Evolutionary conservation across 257 asterid genomes (phyloP).

Genomic region (Solanum paucissectum): DNA sequence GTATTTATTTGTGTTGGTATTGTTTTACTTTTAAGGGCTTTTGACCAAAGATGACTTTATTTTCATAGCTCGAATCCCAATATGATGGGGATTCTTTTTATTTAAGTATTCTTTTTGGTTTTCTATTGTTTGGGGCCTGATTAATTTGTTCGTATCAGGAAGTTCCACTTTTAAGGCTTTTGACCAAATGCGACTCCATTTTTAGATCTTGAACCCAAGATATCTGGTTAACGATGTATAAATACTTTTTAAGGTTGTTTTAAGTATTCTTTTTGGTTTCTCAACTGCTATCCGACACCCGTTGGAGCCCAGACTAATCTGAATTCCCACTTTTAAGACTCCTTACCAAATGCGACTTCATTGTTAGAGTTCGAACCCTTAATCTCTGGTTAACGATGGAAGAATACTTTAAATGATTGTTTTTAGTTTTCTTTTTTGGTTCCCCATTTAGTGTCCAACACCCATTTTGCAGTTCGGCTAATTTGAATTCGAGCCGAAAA

Average conservation of each 20-base stretch:
- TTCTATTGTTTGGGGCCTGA: background rate
- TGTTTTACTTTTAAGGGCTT: background rate
- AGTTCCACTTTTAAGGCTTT: background rate
- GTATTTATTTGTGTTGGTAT: background rate
- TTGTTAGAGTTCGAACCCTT: background rate
- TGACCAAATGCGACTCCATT: background rate
- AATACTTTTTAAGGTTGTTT: background rate
- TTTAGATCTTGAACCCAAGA: background rate
- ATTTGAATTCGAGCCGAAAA: background rate
- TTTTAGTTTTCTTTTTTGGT: background rate
- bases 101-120: background rate
- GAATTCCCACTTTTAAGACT: background rate
- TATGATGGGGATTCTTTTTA: background rate
- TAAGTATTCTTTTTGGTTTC: background rate
- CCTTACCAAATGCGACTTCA: background rate
- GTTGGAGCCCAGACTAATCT: background rate
- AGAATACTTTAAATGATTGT: background rate
- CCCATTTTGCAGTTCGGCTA: background rate
- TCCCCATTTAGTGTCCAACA: background rate
- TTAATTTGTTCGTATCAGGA: accelerated
- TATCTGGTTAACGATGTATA: background rate
- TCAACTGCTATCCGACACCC: background rate
- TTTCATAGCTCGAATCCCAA: background rate
- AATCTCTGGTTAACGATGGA: background rate
- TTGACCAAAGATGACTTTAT: background rate